Base-by-base conservation (phyloP, 2,329 filamentous ascomycete genomes). In the Exophiala sideris region DNA sequence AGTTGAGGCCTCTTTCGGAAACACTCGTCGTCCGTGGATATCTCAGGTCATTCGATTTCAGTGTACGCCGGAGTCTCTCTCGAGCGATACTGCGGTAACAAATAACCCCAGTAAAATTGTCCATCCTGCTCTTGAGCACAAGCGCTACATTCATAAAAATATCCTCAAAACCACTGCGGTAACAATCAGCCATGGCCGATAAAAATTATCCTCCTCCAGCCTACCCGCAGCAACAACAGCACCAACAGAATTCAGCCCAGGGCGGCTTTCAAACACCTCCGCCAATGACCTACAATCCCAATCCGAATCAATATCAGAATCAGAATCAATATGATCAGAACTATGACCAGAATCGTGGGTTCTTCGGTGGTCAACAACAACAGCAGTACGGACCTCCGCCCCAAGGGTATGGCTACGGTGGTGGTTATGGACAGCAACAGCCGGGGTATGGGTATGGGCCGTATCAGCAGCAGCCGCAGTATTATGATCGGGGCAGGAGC, bases 381-480 rank as follows among this genome's bases (percentile, higher is more conserved):
- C 20, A 24, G 2, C 29, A 44, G n/a, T 44, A 44, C 21, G 41
- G 41, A 24, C 41, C 16, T 6, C 40, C 20, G 1, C 16, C 10
- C 2, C 39, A 16, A 10, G 14, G 12, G 3, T 21, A 16, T 21
- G 21, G 21, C 3, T 41, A 29, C 32, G 41, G 47, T 34, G 50
- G 53, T 39, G 39, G 29, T n/a, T 51, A 54, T 20, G 35, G 44
- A 9, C 38, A 29, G 2, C 52, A 54, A 48, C 44, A 36, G n/a
- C 44, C 40, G 33, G 53, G 53, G 12, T 39, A 47, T 14, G 44
- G 45, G 11, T 35, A 32, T 12, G 45, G 42, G 29, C 52, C 41
- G 29, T 66, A 69, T 42, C 66, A 64, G 40, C 69, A 66, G 41
- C 74, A 68, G 48, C 70, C 66, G 53, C 68, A 68, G 48, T 69